A percentile compares a stretch with the other conserved stretches of the same genome.
These are phyloP conservation scores for Butyriboletus loyo DNA, from an alignment of 768 basidiomycete genomes.

Conservation along the genomic window DNA sequence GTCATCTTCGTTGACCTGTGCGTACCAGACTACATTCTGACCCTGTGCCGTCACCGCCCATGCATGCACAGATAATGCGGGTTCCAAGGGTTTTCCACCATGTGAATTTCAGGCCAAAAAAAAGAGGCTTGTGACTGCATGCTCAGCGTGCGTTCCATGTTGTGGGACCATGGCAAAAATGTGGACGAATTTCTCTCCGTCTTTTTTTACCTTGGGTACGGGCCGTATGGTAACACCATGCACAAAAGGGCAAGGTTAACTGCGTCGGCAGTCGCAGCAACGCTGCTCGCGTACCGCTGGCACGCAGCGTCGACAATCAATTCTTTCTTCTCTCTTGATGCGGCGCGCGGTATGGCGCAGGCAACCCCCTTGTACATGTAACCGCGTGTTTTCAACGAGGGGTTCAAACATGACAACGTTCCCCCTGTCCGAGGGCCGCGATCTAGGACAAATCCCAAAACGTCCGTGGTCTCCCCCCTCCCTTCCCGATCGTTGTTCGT, in stretches of 20 bases:
- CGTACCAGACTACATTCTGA: slow-evolving; percentile 4
- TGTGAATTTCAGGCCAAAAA: slow-evolving; percentile 3
- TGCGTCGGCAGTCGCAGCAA: neutral
- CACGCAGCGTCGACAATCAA: neutral
- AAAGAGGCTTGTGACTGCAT: neutral
- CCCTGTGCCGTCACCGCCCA: slow-evolving; percentile 12
- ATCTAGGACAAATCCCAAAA: slow-evolving; percentile 1
- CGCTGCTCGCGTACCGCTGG: neutral
- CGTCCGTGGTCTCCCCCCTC: neutral
- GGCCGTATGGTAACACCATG: neutral
- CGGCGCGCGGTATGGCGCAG: slow-evolving; percentile 12
- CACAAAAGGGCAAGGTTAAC: neutral
- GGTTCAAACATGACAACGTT: neutral
- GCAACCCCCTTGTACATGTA: slow-evolving; percentile 3
- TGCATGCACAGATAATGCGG: neutral
- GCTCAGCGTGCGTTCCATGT: slow-evolving; percentile 8
- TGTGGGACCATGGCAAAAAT: neutral
- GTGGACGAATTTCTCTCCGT: neutral
- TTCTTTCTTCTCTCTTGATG: neutral
- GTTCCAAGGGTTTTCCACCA: neutral
- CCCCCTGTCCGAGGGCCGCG: neutral
- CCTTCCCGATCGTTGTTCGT: slow-evolving; percentile 6
- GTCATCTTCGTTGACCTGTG: slow-evolving; percentile 20
- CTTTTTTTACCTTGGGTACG: neutral
- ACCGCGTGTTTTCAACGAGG: slow-evolving; percentile 30